Evolutionary conservation across 2,329 filamentous ascomycete genomes (phyloP).

Genomic region (Ophiostoma piceae): DNA sequence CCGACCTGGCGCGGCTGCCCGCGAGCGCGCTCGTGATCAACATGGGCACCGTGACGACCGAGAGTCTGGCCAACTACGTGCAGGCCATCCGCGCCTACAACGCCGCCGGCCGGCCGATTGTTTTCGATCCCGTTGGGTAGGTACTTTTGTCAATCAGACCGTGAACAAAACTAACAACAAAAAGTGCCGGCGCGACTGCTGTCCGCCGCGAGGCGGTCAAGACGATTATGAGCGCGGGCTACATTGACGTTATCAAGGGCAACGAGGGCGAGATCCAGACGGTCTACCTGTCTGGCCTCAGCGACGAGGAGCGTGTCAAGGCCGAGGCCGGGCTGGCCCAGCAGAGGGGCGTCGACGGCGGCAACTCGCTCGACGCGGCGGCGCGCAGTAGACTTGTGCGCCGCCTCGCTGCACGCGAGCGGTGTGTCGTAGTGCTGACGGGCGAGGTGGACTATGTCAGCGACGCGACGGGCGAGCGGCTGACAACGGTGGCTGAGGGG

Average conservation of each 20-base stretch:
- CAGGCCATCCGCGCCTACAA: conserved; percentile 80
- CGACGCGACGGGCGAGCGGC: conserved; percentile 56
- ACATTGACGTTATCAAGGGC: conserved; percentile 86
- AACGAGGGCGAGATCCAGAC: conserved; percentile 84
- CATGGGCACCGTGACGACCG: conserved; percentile 85
- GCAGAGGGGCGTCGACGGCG: conserved; percentile 82
- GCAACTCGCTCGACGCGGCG: conserved; percentile 45
- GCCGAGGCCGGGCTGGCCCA: conserved; percentile 37
- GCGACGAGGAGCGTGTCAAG: conserved; percentile 17
- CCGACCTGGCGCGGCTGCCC: conserved; percentile 65
- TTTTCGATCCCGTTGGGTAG: conserved; percentile 84
- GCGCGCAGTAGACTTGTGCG: conserved; percentile 58
- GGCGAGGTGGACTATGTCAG: conserved; percentile 71
- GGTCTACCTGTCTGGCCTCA: conserved; percentile 52
- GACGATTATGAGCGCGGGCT: conserved; percentile 64
- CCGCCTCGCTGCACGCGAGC: conserved; percentile 61
- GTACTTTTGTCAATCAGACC: conserved; percentile 28
- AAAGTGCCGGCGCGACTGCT: conserved; percentile 68
- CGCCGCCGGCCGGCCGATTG: conserved; percentile 62
- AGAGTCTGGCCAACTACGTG: conserved; percentile 65
- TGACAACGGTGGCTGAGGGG: conserved; percentile 68
- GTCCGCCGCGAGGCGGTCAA: conserved; percentile 67
- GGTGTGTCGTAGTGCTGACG: conserved; percentile 75
- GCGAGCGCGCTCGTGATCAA: conserved; percentile 82
- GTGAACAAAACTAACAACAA: background rate